These are phyloP conservation scores for Cinnamomum chago DNA, from an alignment of 164 flowering plant genomes.

Conservation along the genomic window DNA sequence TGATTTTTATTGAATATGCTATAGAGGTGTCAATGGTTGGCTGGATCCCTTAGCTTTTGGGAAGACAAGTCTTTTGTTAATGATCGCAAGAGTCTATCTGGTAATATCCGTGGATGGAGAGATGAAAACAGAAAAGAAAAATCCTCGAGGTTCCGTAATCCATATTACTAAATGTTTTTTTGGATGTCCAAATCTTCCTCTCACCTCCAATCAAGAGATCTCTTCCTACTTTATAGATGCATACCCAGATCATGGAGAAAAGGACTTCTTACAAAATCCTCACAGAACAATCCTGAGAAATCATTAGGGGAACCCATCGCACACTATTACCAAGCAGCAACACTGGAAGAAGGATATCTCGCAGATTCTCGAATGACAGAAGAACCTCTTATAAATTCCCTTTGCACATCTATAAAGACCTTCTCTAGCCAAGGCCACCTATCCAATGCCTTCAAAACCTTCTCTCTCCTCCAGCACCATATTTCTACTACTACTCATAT, in stretches of 20 bases:
- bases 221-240: background rate
- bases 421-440: slow-evolving; percentile 13
- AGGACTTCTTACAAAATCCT: background rate
- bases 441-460: slow-evolving; percentile 31
- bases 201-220: background rate
- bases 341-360: background rate
- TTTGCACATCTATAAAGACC: slow-evolving; percentile 10
- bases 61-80: too few relatives aligned
- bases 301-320: background rate
- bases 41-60: too few relatives aligned
- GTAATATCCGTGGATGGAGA: too few relatives aligned
- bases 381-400: slow-evolving; percentile 11
- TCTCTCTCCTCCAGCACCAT: slow-evolving; percentile 29
- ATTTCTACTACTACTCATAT: slow-evolving; percentile 12
- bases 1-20: too few relatives aligned
- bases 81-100: too few relatives aligned
- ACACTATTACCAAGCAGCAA: background rate
- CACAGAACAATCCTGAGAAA: too few relatives aligned
- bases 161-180: too few relatives aligned
- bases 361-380: background rate
- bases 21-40: too few relatives aligned
- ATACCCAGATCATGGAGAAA: background rate
- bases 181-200: background rate
- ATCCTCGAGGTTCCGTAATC: too few relatives aligned
- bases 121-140: too few relatives aligned